Base-by-base conservation (phyloP, 2,329 filamentous ascomycete genomes). In the Hypoxylon sp. region DNA sequence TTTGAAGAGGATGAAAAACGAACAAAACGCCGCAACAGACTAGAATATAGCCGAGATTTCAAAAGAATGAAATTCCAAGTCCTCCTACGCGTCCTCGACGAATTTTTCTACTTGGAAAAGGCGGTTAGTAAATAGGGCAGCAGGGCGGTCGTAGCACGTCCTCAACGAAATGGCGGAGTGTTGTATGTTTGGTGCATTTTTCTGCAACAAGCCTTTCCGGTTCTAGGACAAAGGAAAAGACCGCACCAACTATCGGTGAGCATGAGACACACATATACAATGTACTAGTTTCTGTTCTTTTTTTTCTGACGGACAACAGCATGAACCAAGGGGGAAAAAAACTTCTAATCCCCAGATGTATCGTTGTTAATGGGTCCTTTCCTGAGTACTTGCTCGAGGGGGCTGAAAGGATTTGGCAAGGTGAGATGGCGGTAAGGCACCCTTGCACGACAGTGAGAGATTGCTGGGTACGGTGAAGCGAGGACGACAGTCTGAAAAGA, bases 221-320 rank as follows among this genome's bases (percentile, higher is more conserved):
- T 65, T 72, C 71, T 71, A 69, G 73, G 73, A 72, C 68, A 73
- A 72, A 71, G 71, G 61, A 59, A 66, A 64, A 66, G 63, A 69
- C 65, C 65, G 63, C 59, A 68, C 64, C 62, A 76, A 77, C 64
- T 76, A 77, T 77, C 75, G 75, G 75, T 77, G 75, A 77, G 73
- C 69, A 74, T 77, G 70, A 77, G 75, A 77, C 75, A 77, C 61
- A 70, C 65, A 65, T 63, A 64, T 68, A 68, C 65, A 65, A 65
- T 63, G 60, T 68, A 70, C 64, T 61, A 63, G 60, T 30, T 59
- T 32, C 33, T 26, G 24, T 26, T 59, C 14, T 51, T 58, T 60
- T 62, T 59, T 16, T 51, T 58, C 63, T 62, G 60, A 67, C 61
- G 64, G 64, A 64, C 67, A 65, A 48, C 61, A 64, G 59, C 67